These are phyloP conservation scores for Trametes coccinea DNA, from an alignment of 768 basidiomycete species.

Conservation along the genomic window DNA sequence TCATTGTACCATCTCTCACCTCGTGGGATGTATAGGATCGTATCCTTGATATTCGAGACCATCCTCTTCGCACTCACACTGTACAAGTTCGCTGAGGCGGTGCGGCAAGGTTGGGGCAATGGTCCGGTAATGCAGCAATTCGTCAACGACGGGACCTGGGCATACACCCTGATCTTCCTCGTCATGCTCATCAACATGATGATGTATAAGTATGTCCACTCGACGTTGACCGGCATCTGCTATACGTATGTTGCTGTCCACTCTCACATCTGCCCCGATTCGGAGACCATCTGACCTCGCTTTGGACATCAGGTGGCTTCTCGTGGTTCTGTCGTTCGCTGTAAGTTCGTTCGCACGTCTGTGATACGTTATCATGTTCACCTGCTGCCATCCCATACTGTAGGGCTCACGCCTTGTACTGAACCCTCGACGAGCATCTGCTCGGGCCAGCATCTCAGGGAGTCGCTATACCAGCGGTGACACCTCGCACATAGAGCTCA, in stretches of 20 bases:
- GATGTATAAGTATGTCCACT: conserved; percentile 27
- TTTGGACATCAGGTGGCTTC: conserved; percentile 23
- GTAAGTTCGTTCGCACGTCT: conserved; percentile 9
- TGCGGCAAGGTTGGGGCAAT: conserved; percentile 27
- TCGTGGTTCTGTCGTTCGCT: conserved; percentile 30
- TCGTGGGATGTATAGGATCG: conserved; percentile 19
- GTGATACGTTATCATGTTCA: too few species aligned
- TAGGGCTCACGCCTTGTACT: conserved; percentile 28
- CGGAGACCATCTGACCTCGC: neutral
- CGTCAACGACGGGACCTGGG: conserved; percentile 32
- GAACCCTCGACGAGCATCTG: conserved; percentile 15
- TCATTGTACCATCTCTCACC: neutral
- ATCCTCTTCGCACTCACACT: conserved; percentile 29
- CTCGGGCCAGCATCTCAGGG: neutral
- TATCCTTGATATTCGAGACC: conserved; percentile 29
- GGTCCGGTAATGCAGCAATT: conserved; percentile 28
- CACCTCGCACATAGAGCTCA: conserved; percentile 5
- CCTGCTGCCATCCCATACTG: neutral
- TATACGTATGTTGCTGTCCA: conserved; percentile 25
- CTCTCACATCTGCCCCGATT: neutral
- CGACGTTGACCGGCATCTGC: conserved; percentile 30
- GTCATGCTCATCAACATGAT: conserved; percentile 29
- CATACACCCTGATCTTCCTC: conserved; percentile 31
- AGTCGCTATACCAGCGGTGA: neutral
- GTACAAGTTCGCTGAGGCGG: conserved; percentile 24